These are phyloP conservation scores for Scortechinia acanthostroma DNA, from an alignment of 2,329 filamentous ascomycete genomes.

Conservation along the genomic window DNA sequence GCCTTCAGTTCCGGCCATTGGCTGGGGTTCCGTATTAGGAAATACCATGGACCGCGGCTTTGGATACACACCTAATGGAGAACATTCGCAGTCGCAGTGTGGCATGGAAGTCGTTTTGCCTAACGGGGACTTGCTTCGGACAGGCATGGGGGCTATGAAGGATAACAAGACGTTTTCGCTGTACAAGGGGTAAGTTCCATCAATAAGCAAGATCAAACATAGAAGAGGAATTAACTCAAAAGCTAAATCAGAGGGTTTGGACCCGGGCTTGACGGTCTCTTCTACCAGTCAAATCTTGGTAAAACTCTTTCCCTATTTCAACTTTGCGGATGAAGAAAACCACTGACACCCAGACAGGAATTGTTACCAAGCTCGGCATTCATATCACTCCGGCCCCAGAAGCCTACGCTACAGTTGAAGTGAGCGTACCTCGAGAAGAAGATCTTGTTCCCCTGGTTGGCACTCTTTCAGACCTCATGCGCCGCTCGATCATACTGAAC, in stretches of 20 bases:
- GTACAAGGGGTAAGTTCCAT: slow-evolving; percentile 18
- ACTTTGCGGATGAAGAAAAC: too few species aligned
- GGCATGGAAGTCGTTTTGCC: slow-evolving; percentile 34
- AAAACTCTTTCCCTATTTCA: too few species aligned
- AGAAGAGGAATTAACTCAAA: slow-evolving; percentile 23
- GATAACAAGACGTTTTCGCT: slow-evolving; percentile 23
- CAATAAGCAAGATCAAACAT: slow-evolving; percentile 14
- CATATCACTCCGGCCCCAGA: too few species aligned
- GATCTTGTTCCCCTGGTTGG: slow-evolving; percentile 24
- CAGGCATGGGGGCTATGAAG: slow-evolving; percentile 35
- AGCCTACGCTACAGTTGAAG: too few species aligned
- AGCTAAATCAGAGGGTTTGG: slow-evolving; percentile 31
- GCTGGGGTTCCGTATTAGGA: slow-evolving; percentile 31
- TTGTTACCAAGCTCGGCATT: slow-evolving; percentile 46
- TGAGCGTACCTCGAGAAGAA: slow-evolving; percentile 22
- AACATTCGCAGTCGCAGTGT: slow-evolving; percentile 30
- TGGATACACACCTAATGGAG: slow-evolving; percentile 32
- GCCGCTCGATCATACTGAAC: slow-evolving; percentile 25
- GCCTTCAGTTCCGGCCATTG: slow-evolving; percentile 25
- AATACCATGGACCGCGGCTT: slow-evolving; percentile 35
- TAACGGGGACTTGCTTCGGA: slow-evolving; percentile 32
- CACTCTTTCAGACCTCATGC: slow-evolving; percentile 10
- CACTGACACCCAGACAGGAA: too few species aligned
- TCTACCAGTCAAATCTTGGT: slow-evolving; percentile 41
- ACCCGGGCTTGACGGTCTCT: slow-evolving; percentile 32